Evolutionary conservation across 2,329 filamentous ascomycete genomes (phyloP).

Genomic region (Cucurbitaria berberidis): DNA sequence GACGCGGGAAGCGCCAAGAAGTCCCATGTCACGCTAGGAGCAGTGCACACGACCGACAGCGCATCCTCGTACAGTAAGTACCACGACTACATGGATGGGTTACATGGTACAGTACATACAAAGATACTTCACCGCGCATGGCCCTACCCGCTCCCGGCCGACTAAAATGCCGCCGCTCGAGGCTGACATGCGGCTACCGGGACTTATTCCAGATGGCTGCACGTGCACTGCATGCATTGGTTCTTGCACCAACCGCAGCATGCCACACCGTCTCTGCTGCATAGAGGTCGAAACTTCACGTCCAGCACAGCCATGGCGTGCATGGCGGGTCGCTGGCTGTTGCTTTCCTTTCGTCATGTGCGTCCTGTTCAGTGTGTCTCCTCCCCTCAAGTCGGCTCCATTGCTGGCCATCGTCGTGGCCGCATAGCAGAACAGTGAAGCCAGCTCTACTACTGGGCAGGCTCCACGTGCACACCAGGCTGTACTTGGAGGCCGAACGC

Average conservation of each 20-base stretch:
- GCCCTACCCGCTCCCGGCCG: slow-evolving; percentile 6
- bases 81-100: too few species aligned
- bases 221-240: slow-evolving; percentile 18
- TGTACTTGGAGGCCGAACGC: slow-evolving; percentile 30
- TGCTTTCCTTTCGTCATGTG: slow-evolving; percentile 13
- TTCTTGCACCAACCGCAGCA: slow-evolving; percentile 39
- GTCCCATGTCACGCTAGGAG: too few species aligned
- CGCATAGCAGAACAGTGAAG: slow-evolving; percentile 19
- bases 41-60: too few species aligned
- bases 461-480: slow-evolving; percentile 33
- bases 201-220: slow-evolving; percentile 13
- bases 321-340: slow-evolving; percentile 26
- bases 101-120: too few species aligned
- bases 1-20: slow-evolving; percentile 1
- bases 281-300: slow-evolving; percentile 32
- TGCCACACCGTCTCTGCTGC: slow-evolving; percentile 40
- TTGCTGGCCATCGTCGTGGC: slow-evolving; percentile 22
- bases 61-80: too few species aligned
- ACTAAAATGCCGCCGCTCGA: slow-evolving; percentile 23
- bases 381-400: slow-evolving; percentile 17
- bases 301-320: slow-evolving; percentile 26
- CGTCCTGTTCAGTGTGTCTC: slow-evolving; percentile 12
- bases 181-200: slow-evolving; percentile 32
- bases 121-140: slow-evolving; percentile 12
- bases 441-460: slow-evolving; percentile 17